Conservation (phyloP, 106 monocot species). For the Dactylorhiza incarnata region DNA sequence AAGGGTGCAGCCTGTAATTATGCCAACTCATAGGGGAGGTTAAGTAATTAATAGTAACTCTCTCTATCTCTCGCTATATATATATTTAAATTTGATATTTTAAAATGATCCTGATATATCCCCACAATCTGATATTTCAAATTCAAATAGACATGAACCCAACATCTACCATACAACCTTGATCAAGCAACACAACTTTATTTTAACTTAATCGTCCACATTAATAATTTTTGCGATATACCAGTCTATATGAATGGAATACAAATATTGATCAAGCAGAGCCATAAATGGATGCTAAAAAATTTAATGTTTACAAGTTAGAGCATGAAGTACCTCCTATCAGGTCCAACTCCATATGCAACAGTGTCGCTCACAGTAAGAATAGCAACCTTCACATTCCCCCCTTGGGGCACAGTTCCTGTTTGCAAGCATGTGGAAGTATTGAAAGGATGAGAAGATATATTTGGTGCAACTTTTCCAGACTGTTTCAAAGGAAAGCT, state of each 20-base stretch:
- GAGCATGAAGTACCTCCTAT: slow-evolving; percentile 62
- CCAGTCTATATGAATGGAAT: neutral
- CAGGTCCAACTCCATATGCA: slow-evolving; percentile 76
- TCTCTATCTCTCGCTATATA: no score
- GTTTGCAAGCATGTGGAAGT: slow-evolving; percentile 6
- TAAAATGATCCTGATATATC: no score
- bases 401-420: slow-evolving; percentile 12
- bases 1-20: no score
- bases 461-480: slow-evolving; percentile 3
- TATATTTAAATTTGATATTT: no score
- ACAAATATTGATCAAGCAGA: neutral
- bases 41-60: no score
- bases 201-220: neutral
- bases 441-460: slow-evolving; percentile 2
- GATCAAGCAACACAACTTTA: neutral
- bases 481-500: slow-evolving; percentile 23
- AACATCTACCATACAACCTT: no score
- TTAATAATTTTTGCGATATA: neutral
- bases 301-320: neutral
- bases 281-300: neutral
- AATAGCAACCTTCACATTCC: slow-evolving; percentile 67
- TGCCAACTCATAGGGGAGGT: no score
- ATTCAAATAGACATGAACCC: no score
- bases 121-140: no score
- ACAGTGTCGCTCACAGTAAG: slow-evolving; percentile 98